phyloP scores from a whole-genome alignment of 169 alveolate genomes.

The Cryptosporidium sp. region DNA sequence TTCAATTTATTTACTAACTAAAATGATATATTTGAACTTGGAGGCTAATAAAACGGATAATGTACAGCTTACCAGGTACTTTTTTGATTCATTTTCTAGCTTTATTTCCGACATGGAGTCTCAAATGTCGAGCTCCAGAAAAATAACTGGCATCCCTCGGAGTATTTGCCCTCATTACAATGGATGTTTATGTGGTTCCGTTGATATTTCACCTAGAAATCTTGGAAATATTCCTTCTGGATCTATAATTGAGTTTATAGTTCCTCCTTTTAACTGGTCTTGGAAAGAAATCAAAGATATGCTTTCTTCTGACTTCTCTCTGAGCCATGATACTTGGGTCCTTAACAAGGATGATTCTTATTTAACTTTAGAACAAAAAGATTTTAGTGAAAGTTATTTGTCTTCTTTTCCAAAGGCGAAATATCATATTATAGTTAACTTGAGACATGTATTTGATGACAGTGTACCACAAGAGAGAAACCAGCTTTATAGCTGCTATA shows the following conservation, averaged over 20 bases:
- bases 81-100: slow-evolving; percentile 25
- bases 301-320: slow-evolving; percentile 30
- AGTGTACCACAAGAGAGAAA: background rate
- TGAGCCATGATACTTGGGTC: background rate
- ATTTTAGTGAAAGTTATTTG: background rate
- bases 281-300: slow-evolving; percentile 46
- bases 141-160: background rate
- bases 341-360: background rate
- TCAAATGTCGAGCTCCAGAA: background rate
- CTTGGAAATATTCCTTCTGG: background rate
- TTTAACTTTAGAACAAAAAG: background rate
- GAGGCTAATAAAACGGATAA: background rate
- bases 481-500: background rate
- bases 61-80: slow-evolving; percentile 6
- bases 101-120: slow-evolving; percentile 14
- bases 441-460: background rate
- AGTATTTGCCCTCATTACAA: background rate
- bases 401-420: background rate
- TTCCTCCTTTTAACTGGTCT: slow-evolving; percentile 27
- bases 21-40: background rate
- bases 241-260: background rate
- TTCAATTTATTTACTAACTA: background rate
- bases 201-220: background rate
- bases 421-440: background rate
- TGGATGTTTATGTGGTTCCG: too few relatives aligned